Base-by-base conservation (phyloP, 2,329 filamentous ascomycete species). In the Diaporthe sp. region DNA sequence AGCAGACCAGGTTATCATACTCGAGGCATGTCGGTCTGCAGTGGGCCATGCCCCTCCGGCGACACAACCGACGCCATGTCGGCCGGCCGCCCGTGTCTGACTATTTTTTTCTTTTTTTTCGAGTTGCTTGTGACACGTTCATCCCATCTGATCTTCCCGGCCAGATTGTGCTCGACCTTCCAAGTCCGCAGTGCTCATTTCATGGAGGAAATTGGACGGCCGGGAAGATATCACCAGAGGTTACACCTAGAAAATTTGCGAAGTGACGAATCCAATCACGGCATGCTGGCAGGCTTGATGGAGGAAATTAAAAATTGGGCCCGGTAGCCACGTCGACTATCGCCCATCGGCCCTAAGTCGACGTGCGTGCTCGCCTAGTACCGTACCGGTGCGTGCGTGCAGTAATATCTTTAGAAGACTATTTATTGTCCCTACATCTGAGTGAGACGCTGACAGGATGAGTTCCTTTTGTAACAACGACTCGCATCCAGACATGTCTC, bases 261-360 rank as follows among this genome's bases (percentile, higher is more conserved):
- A 42, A 45, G 17, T 58, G 74, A 61, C 50, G 60, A 64, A 74
- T 72, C 71, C 68, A 74, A 50, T 45, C 42, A 35, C 40, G 47
- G 45, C 28, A 52, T 57, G 64, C 52, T 47, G 52, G 58, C 58
- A 52, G 68, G 74, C 68, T 47, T 45, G 58, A 72, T 69, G 67
- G 61, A 68, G 68, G 74, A 76, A 74, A 76, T 76, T 76, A 74
- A 61, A 76, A 55, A 76, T 72, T 58, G 57, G 69, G 33, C 19
- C 57, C 54, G 17, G 13, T 64, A 61, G 69, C 64, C 74, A 50
- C 71, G 64, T 54, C 33, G 47, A 68, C 64, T 54, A 54, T 40
- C 64, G 64, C 25, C 25, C 47, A 68, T 54, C 64, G 45, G 47
- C 40, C 33, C 64, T 40, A 40, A 50, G 28, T 67, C 45, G 61